Conservation (phyloP, 345 rosid genomes). For the Moringa oleifera region DNA sequence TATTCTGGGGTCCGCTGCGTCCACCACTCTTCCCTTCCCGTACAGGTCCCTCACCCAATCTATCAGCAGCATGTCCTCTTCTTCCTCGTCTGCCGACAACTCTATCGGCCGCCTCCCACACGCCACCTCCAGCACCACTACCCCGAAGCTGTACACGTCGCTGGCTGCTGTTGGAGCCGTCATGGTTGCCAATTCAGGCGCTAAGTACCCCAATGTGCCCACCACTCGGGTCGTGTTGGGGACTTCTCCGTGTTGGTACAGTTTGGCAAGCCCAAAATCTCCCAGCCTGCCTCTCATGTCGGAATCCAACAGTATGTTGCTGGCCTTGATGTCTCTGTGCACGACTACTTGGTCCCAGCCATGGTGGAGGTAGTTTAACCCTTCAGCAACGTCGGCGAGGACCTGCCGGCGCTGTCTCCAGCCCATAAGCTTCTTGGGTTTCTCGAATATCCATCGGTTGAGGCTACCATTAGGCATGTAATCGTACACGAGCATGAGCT, state of each 20-base stretch:
- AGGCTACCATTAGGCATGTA: constrained; percentile 88
- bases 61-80: constrained; percentile 52
- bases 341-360: constrained; percentile 92
- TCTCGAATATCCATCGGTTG: constrained; percentile 63
- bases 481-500: constrained; percentile 77
- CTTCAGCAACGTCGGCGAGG: constrained; percentile 78
- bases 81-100: constrained; percentile 41
- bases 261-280: constrained; percentile 82
- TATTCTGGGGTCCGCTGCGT: constrained; percentile 58
- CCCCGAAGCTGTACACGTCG: constrained; percentile 86
- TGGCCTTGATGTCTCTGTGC: constrained; percentile 78
- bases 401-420: constrained; percentile 57
- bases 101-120: constrained; percentile 72
- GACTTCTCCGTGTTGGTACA: constrained; percentile 67
- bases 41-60: constrained; percentile 74
- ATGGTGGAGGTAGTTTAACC: constrained; percentile 72
- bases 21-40: constrained; percentile 37
- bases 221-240: constrained; percentile 83
- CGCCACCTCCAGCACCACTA: constrained; percentile 75
- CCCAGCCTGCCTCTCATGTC: constrained; percentile 84
- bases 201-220: constrained; percentile 82
- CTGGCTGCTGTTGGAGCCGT: constrained; percentile 56
- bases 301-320: constrained; percentile 69
- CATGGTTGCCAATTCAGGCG: constrained; percentile 67
- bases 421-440: constrained; percentile 42